Evolutionary conservation across 2,329 filamentous ascomycete genomes (phyloP).

Genomic region (Ophiocordyceps polyrhachis-furcata): DNA sequence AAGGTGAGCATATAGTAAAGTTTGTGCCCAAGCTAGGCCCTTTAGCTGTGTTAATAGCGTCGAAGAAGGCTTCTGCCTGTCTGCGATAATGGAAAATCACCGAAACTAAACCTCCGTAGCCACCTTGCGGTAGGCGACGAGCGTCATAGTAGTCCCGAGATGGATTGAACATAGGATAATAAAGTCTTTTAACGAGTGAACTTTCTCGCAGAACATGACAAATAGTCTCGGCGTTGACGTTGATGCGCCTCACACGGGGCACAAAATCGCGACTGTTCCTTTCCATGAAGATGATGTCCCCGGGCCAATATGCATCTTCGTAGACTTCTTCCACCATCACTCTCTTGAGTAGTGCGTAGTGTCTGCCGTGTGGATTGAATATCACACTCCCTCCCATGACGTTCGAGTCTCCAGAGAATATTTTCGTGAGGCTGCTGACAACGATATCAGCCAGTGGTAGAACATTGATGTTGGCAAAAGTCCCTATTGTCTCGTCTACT

Average conservation of each 20-base stretch:
- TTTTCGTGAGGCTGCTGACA: conserved; percentile 87
- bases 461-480: conserved; percentile 89
- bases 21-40: conserved; percentile 92
- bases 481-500: conserved; percentile 91
- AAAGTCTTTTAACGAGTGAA: conserved; percentile 52
- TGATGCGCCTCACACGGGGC: conserved; percentile 65
- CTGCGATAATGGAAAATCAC: conserved; percentile 54
- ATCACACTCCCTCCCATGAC: conserved; percentile 81
- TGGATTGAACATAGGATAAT: conserved; percentile 68
- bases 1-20: conserved; percentile 83
- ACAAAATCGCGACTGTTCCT: conserved; percentile 89
- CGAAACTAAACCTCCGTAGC: conserved; percentile 80
- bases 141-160: conserved; percentile 59
- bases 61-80: conserved; percentile 67
- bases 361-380: conserved; percentile 45
- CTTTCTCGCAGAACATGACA: conserved; percentile 49
- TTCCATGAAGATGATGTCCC: conserved; percentile 89
- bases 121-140: conserved; percentile 53
- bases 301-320: conserved; percentile 84
- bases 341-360: conserved; percentile 51
- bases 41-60: conserved; percentile 73
- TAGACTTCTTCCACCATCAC: conserved; percentile 42
- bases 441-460: conserved; percentile 78
- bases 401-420: conserved; percentile 94
- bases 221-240: conserved; percentile 68